Percentiles rank a stretch among this genome's conserved stretches.
These are phyloP conservation scores for Penicillium occitanis DNA, from an alignment of 2,329 filamentous ascomycete species.

Conservation along the genomic window DNA sequence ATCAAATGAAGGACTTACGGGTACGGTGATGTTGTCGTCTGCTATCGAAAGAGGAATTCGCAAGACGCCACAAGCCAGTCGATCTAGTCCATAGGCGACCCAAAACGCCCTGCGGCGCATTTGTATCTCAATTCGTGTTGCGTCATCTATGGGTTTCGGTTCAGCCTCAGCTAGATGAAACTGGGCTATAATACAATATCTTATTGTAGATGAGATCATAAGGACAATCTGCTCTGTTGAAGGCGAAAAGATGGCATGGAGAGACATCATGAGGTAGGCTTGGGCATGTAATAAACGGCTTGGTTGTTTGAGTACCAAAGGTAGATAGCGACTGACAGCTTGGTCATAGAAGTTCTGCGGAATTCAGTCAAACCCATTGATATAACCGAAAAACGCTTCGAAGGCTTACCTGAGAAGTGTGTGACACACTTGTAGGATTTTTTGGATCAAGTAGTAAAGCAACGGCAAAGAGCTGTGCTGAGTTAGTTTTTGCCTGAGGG, in stretches of 20 bases:
- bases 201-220: slow-evolving; percentile 5
- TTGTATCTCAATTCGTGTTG: slow-evolving; percentile 11
- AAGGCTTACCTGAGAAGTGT: slow-evolving; percentile 3
- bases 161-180: slow-evolving; percentile 5
- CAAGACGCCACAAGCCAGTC: slow-evolving; percentile 6
- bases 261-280: slow-evolving; percentile 7
- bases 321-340: neutral
- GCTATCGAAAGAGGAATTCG: slow-evolving; percentile 4
- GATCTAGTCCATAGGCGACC: slow-evolving; percentile 4
- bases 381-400: neutral
- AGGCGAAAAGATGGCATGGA: slow-evolving; percentile 1
- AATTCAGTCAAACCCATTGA: neutral
- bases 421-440: slow-evolving; percentile 11
- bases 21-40: slow-evolving; percentile 10
- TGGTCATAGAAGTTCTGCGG: slow-evolving; percentile 6
- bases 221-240: slow-evolving; percentile 2
- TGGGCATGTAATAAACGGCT: slow-evolving; percentile 3
- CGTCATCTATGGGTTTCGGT: neutral
- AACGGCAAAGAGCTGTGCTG: neutral
- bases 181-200: slow-evolving; percentile 5
- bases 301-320: neutral
- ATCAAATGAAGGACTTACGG: neutral
- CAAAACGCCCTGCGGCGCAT: slow-evolving; percentile 2
- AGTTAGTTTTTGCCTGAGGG: neutral
- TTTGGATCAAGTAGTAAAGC: slow-evolving; percentile 1